Evolutionary conservation across 805 yeast species (phyloP).

Genomic region (Starmera pachycereana): DNA sequence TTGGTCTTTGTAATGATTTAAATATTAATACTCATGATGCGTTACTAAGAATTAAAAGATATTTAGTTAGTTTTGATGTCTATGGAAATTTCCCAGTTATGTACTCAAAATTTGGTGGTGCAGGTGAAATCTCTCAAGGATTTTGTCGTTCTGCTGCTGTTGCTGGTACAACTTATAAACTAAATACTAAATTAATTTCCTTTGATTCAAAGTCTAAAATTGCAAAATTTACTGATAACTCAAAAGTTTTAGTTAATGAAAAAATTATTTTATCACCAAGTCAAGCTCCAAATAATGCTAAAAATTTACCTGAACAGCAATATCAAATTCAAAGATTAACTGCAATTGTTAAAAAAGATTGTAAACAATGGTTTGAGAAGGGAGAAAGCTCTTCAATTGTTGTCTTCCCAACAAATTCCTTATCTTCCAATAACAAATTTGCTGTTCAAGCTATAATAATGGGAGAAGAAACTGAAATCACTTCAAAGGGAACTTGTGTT

Average conservation of each 20-base stretch:
- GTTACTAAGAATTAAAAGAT: conserved; percentile 71
- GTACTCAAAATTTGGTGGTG: conserved; percentile 89
- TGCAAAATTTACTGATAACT: conserved; percentile 70
- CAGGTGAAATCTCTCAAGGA: conserved; percentile 93
- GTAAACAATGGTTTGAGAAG: conserved; percentile 86
- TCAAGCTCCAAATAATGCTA: conserved; percentile 35
- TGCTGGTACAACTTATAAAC: conserved; percentile 89
- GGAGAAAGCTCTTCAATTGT: conserved; percentile 80
- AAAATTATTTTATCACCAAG: conserved; percentile 71
- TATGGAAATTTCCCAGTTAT: conserved; percentile 93
- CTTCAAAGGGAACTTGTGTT: conserved; percentile 77
- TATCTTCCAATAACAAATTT: conserved; percentile 48
- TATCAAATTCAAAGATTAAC: conserved; percentile 65
- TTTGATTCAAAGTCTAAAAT: conserved; percentile 58
- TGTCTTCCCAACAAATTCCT: conserved; percentile 82
- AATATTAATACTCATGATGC: conserved; percentile 64
- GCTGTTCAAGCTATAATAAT: conserved; percentile 84
- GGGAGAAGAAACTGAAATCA: conserved; percentile 81
- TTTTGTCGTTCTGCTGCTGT: conserved; percentile 97
- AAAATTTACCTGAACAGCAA: conserved; percentile 31
- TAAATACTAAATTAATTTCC: conserved; percentile 53
- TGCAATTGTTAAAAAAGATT: conserved; percentile 75
- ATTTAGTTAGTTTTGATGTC: conserved; percentile 74
- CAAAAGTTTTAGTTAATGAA: conserved; percentile 65
- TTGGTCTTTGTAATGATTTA: conserved; percentile 64